Evolutionary conservation across 1,139 yeast genomes (phyloP), one percentile per base, ranked within the genome.

Genomic region (Candida anutae): DNA sequence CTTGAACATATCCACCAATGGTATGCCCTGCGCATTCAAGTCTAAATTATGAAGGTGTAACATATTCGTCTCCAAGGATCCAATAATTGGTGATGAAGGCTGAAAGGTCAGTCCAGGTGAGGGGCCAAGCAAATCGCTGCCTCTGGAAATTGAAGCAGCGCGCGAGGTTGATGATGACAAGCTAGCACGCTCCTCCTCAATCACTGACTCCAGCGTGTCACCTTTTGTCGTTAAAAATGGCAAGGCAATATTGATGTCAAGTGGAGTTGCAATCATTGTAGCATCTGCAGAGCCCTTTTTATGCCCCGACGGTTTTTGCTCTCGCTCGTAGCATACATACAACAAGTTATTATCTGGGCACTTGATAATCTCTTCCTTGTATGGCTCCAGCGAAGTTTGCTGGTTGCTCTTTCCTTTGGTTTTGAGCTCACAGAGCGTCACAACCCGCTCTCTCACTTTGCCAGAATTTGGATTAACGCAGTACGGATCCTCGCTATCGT

Each of bases 341-440:
- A 79, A 48, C 27, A 79, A 49, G 42, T 79, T 77, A 36, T 77
- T 80, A 35, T 74, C 67, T 1, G 69, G 63, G 43, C 81, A 73
- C 32, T 69, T 70, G 21, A 71, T 64, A 1, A 78, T 65, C 24
- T 76, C 66, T 43, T 78, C 84, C 35, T 80, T 78, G 40, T 73
- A 73, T n/a, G 80, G 63, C 23, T 57, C 67, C 14, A 40, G 40
- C 15, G 11, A 16, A 1, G 65, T 59, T 4, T 55, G 42, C 17
- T 36, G 42, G 5, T 35, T 23, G 2, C 59, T 50, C 37, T 68
- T 72, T 22, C 62, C 37, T 30, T 63, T 64, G 2, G 87, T 69
- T 40, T 77, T 71, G 25, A 81, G 61, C 45, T 80, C 90, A 39
- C 80, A 62, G 22, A 81, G 48, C 0, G 81, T 61, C 2, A 77